Evolutionary conservation across 192 early-diverging fungal genomes (phyloP).

Genomic region (Gryganskiella cystojenkinii): DNA sequence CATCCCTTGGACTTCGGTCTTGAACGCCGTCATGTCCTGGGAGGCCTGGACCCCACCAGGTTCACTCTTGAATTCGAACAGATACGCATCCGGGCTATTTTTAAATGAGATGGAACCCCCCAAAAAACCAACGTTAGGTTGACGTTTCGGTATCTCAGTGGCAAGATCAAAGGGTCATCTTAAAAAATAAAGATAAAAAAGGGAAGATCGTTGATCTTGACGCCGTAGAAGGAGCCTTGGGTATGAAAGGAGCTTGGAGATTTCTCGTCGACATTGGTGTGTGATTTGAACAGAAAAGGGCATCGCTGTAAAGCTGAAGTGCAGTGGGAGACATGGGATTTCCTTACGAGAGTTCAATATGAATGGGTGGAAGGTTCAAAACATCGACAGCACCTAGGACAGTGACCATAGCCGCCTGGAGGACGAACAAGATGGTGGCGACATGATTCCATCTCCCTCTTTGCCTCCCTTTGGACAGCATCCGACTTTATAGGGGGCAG

Average conservation of each 20-base stretch:
- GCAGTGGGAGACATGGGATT: not conserved
- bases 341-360: conserved; percentile 16
- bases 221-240: not conserved
- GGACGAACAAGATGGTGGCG: not conserved
- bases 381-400: not conserved
- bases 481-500: too few species aligned
- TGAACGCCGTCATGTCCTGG: not conserved
- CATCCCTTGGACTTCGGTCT: conserved; percentile 1
- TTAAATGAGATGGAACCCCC: not conserved
- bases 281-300: not conserved
- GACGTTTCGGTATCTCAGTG: too few species aligned
- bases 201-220: not conserved
- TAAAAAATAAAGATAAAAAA: not conserved
- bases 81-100: conserved; percentile 20
- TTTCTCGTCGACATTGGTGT: not conserved
- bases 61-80: conserved; percentile 31
- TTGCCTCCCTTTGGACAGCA: not conserved
- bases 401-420: not conserved
- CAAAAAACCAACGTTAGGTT: too few species aligned
- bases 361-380: conserved; percentile 13
- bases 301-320: not conserved
- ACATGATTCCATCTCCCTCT: not conserved
- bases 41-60: conserved; percentile 8
- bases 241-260: not conserved
- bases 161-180: not conserved